phyloP scores from a whole-genome alignment of 192 early-diverging fungal species.

The Gonapodya prolifera region DNA sequence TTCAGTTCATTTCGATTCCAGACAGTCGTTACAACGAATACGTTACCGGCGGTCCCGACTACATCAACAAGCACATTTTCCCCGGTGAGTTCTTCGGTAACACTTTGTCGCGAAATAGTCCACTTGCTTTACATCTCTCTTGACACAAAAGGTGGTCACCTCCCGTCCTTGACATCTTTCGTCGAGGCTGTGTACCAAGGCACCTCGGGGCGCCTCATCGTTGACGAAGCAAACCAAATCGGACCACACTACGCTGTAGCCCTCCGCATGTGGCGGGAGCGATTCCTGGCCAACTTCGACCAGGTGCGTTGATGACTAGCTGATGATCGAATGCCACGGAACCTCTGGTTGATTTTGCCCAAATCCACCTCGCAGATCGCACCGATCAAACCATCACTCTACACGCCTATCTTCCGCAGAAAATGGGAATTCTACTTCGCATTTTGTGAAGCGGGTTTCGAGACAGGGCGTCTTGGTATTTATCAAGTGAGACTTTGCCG shows the following conservation, averaged over 20 bases:
- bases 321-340: neutral
- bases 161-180: slow-evolving; percentile 47
- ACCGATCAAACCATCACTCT: slow-evolving; percentile 15
- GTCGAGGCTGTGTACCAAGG: slow-evolving; percentile 36
- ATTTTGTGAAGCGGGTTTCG: slow-evolving; percentile 67
- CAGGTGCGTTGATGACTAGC: slow-evolving; percentile 12
- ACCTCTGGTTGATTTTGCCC: too few relatives aligned
- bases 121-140: neutral
- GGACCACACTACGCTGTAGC: slow-evolving; percentile 60
- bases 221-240: slow-evolving; percentile 49
- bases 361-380: neutral
- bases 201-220: slow-evolving; percentile 35
- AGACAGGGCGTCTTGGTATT: slow-evolving; percentile 49
- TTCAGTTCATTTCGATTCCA: slow-evolving; percentile 60
- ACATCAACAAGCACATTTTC: slow-evolving; percentile 66
- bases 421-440: slow-evolving; percentile 76
- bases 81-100: slow-evolving; percentile 24
- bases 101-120: neutral
- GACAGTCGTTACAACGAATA: slow-evolving; percentile 50
- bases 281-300: slow-evolving; percentile 43
- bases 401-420: slow-evolving; percentile 48
- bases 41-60: slow-evolving; percentile 47
- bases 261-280: slow-evolving; percentile 52
- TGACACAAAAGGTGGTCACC: slow-evolving; percentile 28
- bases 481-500: slow-evolving; percentile 38